Conservation (phyloP, 1,139 yeast species). For the Kodamaea fungicola region DNA sequence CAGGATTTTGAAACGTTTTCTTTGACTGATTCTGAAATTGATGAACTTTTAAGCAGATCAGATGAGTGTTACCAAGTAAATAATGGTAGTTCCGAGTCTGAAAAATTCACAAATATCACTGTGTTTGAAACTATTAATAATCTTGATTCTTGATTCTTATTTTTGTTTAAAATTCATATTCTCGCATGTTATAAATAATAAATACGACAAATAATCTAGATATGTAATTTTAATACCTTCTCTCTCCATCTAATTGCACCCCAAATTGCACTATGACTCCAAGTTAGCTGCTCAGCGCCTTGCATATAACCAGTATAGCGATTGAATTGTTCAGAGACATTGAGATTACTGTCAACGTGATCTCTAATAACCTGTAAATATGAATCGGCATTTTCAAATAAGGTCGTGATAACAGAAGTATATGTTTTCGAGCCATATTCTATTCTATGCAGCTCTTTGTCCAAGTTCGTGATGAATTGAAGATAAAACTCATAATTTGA, state of each 20-base stretch:
- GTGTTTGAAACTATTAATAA: constrained; percentile 52
- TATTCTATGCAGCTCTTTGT: constrained; percentile 6
- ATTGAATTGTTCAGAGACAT: constrained; percentile 87
- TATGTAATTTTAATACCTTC: constrained; percentile 10
- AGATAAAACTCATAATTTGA: constrained; percentile 28
- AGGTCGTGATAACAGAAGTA: constrained; percentile 39
- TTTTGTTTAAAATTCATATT: too few relatives aligned
- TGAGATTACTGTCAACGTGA: constrained; percentile 72
- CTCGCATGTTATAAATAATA: too few relatives aligned
- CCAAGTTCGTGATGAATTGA: constrained; percentile 22
- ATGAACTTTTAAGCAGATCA: constrained; percentile 54
- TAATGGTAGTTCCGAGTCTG: constrained; percentile 11
- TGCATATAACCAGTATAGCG: constrained; percentile 76
- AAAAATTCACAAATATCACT: constrained; percentile 38
- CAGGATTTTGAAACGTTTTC: constrained; percentile 2
- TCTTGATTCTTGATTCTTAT: constrained; percentile 2
- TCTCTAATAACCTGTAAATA: constrained; percentile 67
- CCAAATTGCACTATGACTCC: constrained; percentile 88
- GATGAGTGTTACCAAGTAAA: constrained; percentile 36
- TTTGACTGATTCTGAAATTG: constrained; percentile 40
- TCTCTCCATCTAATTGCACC: constrained; percentile 64
- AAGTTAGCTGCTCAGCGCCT: constrained; percentile 84
- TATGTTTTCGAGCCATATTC: constrained; percentile 46
- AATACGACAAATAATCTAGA: too few relatives aligned
- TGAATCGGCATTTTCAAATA: constrained; percentile 67